Conservation (phyloP, 768 basidiomycete genomes). For the Suillus americanus region DNA sequence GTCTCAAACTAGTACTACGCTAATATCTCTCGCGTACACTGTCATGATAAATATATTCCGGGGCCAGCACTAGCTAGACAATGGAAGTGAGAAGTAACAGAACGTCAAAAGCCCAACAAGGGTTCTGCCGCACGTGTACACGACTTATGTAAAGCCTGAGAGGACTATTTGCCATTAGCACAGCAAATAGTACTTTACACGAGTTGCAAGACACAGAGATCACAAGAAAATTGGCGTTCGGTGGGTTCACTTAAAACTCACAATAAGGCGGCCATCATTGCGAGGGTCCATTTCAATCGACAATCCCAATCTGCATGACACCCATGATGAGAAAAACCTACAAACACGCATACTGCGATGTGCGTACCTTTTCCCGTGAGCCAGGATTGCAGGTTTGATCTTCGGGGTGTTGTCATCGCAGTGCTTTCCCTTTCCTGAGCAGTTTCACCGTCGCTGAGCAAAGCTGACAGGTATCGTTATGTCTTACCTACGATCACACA, state of each 20-base stretch:
- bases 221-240: background rate
- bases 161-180: too few species aligned
- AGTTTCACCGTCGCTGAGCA: background rate
- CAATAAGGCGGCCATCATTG: slow-evolving; percentile 80
- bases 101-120: too few species aligned
- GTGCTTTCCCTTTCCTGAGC: slow-evolving; percentile 79
- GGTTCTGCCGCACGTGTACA: too few species aligned
- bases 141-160: too few species aligned
- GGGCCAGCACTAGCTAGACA: too few species aligned
- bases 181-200: background rate
- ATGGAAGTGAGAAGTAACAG: too few species aligned
- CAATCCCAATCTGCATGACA: slow-evolving; percentile 50
- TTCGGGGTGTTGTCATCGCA: slow-evolving; percentile 71
- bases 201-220: background rate
- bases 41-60: too few species aligned
- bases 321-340: background rate
- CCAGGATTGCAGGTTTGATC: slow-evolving; percentile 84
- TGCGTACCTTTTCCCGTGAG: slow-evolving; percentile 69
- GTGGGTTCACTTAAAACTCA: slow-evolving; percentile 30
- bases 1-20: too few species aligned
- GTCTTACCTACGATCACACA: slow-evolving; percentile 77
- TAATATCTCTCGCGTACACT: too few species aligned
- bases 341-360: background rate
- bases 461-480: background rate
- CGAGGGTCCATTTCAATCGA: slow-evolving; percentile 69